Percentiles rank a stretch among this genome's conserved stretches.
These are phyloP conservation scores for Zasmidium citrigriseum DNA, from an alignment of 2,329 filamentous ascomycete genomes.

Conservation along the genomic window DNA sequence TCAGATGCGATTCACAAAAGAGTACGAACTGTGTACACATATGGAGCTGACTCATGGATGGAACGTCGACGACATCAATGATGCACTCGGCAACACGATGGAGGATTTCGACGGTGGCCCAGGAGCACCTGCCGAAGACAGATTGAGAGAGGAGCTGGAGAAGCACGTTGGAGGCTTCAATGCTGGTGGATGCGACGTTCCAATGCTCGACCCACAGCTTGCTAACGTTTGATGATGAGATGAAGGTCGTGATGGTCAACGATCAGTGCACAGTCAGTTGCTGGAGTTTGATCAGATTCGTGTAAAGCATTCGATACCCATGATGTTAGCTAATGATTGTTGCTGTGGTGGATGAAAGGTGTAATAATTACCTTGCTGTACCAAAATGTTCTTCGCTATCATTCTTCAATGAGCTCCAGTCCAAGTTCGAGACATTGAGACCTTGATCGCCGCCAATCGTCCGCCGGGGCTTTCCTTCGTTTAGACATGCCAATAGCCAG, in stretches of 20 bases:
- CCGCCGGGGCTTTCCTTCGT: too few species aligned
- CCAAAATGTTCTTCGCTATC: neutral
- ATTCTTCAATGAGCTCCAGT: too few species aligned
- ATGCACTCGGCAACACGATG: constrained; percentile 31
- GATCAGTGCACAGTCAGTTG: neutral
- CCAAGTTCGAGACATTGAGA: too few species aligned
- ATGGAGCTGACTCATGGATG: constrained; percentile 48
- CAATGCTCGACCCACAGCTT: neutral
- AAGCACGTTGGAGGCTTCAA: neutral
- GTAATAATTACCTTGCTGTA: neutral
- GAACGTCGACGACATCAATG: constrained; percentile 40
- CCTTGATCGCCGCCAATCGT: too few species aligned
- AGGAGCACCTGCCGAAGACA: neutral
- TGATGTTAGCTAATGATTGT: neutral
- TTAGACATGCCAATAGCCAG: too few species aligned
- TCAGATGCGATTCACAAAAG: constrained; percentile 56
- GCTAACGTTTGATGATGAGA: neutral
- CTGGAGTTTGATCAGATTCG: neutral
- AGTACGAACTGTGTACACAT: constrained; percentile 61
- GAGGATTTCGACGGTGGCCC: neutral
- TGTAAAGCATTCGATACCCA: neutral
- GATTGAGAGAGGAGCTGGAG: neutral
- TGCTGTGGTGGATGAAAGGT: neutral
- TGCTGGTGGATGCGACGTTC: neutral
- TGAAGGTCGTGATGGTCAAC: neutral